Evolutionary conservation across 495 filamentous ascomycete species (phyloP), one percentile per base, ranked within the genome.

Genomic region (Melanomma pulvis-pyrius): DNA sequence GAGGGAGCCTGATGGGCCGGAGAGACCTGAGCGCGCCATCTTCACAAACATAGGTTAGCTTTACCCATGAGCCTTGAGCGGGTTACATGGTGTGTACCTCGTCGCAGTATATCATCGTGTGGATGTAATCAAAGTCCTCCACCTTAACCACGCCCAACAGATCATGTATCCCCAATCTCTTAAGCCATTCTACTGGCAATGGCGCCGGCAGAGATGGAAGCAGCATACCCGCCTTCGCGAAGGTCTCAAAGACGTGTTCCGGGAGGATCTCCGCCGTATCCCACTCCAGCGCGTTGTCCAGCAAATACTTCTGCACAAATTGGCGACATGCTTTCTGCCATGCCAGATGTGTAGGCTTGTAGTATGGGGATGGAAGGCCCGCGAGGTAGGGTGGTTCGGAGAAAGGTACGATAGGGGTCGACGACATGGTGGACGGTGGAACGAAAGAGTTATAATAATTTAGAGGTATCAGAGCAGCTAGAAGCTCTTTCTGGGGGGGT

Each of bases 121-220:
- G 88, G 26, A 91, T 74, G 67, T 89, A 89, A 68, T 90, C 89
- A 76, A 87, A 92, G 11, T 91, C 87, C 69, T 90, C 88, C 6
- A 92, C 86, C 66, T 85, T 86, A 24, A 91, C 79, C 6, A 75
- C 80, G n/a, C 87, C 88, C 0, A 86, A 76, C 13, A 92, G 82
- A 60, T 87, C 82, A 58, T 85, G 75, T 50, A 92, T 85, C 1
- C 86, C 88, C 28, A 88, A 65, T 4, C 78, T 79, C 72, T 88
- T 86, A 47, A 90, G 78, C 87, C 86, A 88, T 44, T 79, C 79
- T 17, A 89, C 83, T 0, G 89, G 88, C 47, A 92, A 73, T 1
- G 89, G 88, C 0, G 88, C 81, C 0, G 87, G 84, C 54, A 91
- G 79, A 34, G 81, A 84, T 0, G 88, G 86, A 46, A 89, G 71